Base-by-base conservation (phyloP, 2,329 filamentous ascomycete genomes). In the Monosporascus sp. region DNA sequence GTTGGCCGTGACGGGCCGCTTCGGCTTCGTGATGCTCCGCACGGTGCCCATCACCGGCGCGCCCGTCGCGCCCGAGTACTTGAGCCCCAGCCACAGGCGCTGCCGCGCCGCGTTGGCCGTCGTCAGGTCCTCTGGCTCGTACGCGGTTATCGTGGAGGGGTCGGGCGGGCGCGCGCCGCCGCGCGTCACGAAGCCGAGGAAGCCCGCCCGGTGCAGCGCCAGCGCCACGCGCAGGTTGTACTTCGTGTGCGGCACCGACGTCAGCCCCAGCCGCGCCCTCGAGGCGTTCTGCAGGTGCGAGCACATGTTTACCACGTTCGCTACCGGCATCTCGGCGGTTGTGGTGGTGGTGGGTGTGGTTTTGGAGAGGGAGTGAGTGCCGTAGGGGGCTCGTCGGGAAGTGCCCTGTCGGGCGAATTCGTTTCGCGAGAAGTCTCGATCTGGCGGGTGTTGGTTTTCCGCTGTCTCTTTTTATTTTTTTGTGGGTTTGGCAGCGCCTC, bases 271-370 rank as follows among this genome's bases (percentile, higher is more conserved):
- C 1, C 87, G 85, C n/a, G 89, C 90, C 65, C 85, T 85, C 53
- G 88, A 88, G 61, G 89, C 89, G 77, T 97, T 97, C 71, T 94
- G 89, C 53, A 97, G 80, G 76, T 96, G 91, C 61, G 90, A 91
- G 79, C 89, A 95, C 74, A 92, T 84, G 77, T 93, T 77, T 64
- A 84, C 80, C 59, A 96, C 81, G 72, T 87, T 83, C 67, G 82
- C 77, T 73, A 96, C 81, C 64, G 84, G 87, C 86, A 89, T 89
- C 48, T 64, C 74, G 54, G 37, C 11, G 45, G 48, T 39, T 36
- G 38, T 38, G 27, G 27, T 31, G 27, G 8, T 14, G 31, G 31
- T 44, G 43, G 20, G 41, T 49, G n/a, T 27, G 7, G 17, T 44
- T 18, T 37, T 38, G 38, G 45, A 24, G 49, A 14, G 17, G 3